Percentiles rank a stretch among this genome's conserved stretches.
These are phyloP conservation scores for Yamadazyma sp. DNA, from an alignment of 805 yeast species.

Conservation along the genomic window DNA sequence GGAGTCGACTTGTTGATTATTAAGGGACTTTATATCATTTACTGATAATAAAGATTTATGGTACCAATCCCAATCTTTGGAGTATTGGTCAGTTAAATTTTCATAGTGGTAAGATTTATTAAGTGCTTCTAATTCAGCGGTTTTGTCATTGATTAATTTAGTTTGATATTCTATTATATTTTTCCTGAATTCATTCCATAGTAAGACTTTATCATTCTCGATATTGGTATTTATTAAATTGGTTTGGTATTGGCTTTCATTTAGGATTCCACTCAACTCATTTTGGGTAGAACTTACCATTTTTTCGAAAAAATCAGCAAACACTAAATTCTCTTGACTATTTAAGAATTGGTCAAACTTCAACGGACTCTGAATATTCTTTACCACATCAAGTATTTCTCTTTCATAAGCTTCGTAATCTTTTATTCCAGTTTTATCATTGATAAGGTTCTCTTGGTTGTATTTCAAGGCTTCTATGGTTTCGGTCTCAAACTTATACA, in stretches of 20 bases:
- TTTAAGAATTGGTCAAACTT: constrained; percentile 27
- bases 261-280: constrained; percentile 21
- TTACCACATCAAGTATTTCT: constrained; percentile 27
- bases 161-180: constrained; percentile 23
- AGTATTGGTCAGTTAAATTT: constrained; percentile 9
- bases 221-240: constrained; percentile 19
- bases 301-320: constrained; percentile 8
- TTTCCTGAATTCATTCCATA: constrained; percentile 35
- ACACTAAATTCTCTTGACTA: constrained; percentile 1
- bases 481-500: constrained; percentile 32
- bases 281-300: constrained; percentile 14
- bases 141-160: constrained; percentile 22
- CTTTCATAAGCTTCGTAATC: constrained; percentile 27
- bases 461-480: constrained; percentile 29
- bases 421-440: constrained; percentile 8
- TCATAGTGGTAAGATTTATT: constrained; percentile 28
- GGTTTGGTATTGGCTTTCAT: constrained; percentile 30
- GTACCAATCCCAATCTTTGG: constrained; percentile 10
- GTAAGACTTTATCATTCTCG: constrained; percentile 21
- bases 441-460: constrained; percentile 28
- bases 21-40: not conserved
- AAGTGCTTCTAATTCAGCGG: constrained; percentile 24
- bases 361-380: constrained; percentile 32
- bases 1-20: not conserved
- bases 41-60: constrained; percentile 10